Evolutionary conservation across 1,284 basidiomycete genomes (phyloP), one percentile per base, ranked within the genome.

Genomic region (Irpex sp.): DNA sequence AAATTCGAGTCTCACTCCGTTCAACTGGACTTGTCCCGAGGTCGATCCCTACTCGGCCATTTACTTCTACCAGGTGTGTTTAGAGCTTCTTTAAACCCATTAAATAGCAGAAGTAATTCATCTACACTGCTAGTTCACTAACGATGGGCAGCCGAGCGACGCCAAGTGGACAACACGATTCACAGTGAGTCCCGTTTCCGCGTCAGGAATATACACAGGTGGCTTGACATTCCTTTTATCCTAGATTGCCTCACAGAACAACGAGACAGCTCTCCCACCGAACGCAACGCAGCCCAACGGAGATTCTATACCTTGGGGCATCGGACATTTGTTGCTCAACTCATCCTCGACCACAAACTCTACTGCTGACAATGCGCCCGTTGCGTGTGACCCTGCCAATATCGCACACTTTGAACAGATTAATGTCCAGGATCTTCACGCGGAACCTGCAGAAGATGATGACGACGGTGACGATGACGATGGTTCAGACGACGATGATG

Each of bases 141-240:
- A 77, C 40, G 71, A 72, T 47, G 69, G 70, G n/a, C 71, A 75
- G 38, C 57, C 37, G 9, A 52, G 68, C 31, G 65, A 71, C 37
- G 67, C 75, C 5, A 67, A 66, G 37, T 80, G 78, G 78, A 80
- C 78, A 0, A 74, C 76, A 7, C 74, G 78, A 1, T 80, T 80
- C 64, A 75, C 76, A 36, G 78, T 78, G 59, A 58, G 69, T 19
- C 47, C 13, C 9, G 3, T 36, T n/a, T 38, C 17, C 15, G 4
- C 31, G 15, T 26, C 15, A 9, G 15, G 15, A 26, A 21, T 26
- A 5, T 37, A 26, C 4, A 26, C 26, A 26, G 26, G 3, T 56
- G 47, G 36, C 9, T 56, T 19, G 37, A 34, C 19, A 7, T 19
- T 38, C 13, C 4, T 26, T 9, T 51, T 47, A 9, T 48, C 40